Evolutionary conservation across 2,329 filamentous ascomycete genomes (phyloP).

Genomic region (Penicillium sp.): DNA sequence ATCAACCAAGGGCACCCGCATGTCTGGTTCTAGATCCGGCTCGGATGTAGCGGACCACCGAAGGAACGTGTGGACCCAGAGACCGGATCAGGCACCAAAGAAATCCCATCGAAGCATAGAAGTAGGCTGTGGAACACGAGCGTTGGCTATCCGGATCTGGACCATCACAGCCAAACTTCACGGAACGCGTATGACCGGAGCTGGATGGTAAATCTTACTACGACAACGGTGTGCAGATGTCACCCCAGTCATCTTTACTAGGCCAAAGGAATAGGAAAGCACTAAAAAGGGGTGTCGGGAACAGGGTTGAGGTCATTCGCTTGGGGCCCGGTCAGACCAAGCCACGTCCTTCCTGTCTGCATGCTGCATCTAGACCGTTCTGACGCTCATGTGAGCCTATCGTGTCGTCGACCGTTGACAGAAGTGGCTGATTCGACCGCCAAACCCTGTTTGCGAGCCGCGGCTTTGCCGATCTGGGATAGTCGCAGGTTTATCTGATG

Average conservation of each 20-base stretch:
- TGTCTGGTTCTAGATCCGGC: not conserved
- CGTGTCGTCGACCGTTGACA: not conserved
- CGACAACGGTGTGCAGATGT: not conserved
- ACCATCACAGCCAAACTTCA: not conserved
- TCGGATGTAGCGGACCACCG: conserved; percentile 2
- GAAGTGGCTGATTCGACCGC: not conserved
- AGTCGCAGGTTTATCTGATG: conserved; percentile 7
- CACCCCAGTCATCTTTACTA: not conserved
- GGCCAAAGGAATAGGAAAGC: not conserved
- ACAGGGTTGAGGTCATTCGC: not conserved
- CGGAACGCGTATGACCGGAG: conserved; percentile 2
- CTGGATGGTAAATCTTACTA: conserved; percentile 7
- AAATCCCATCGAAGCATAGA: not conserved
- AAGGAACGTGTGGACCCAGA: conserved; percentile 6
- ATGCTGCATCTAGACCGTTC: conserved; percentile 18
- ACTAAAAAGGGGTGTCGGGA: not conserved
- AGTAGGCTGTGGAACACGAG: conserved; percentile 7
- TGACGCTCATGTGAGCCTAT: conserved; percentile 17
- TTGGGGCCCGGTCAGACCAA: not conserved
- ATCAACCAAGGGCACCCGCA: conserved; percentile 6
- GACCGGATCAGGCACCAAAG: conserved; percentile 2
- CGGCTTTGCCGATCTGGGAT: not conserved
- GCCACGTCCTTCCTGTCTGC: not conserved
- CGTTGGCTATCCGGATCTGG: conserved; percentile 12
- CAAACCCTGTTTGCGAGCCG: not conserved